These are phyloP conservation scores for Aspergillus oerlinghausenensis DNA, from an alignment of 2,329 filamentous ascomycete species.

Conservation along the genomic window DNA sequence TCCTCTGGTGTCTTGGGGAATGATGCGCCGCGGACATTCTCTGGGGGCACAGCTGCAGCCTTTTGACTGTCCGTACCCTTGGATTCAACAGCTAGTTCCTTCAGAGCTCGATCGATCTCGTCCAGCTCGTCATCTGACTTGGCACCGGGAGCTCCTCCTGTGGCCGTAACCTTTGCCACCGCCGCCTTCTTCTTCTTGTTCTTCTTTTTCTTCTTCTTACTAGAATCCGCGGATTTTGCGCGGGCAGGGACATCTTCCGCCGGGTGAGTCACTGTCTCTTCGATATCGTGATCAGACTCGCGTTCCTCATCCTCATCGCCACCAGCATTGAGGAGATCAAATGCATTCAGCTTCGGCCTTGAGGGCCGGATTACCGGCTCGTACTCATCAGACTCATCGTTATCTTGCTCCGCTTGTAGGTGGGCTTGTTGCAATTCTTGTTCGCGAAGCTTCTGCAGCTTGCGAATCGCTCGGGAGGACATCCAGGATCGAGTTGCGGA, in stretches of 20 bases:
- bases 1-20: conserved; percentile 43
- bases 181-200: conserved; percentile 61
- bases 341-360: conserved; percentile 48
- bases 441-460: conserved; percentile 59
- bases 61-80: conserved; percentile 15
- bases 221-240: conserved; percentile 15
- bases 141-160: conserved; percentile 12
- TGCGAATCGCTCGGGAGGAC: conserved; percentile 63
- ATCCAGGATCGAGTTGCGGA: conserved; percentile 35
- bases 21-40: conserved; percentile 29
- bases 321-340: conserved; percentile 49
- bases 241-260: conserved; percentile 17
- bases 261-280: conserved; percentile 12
- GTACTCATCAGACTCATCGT: conserved; percentile 38
- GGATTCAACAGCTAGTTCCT: conserved; percentile 50
- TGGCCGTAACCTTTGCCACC: conserved; percentile 33
- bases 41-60: conserved; percentile 26
- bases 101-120: conserved; percentile 63
- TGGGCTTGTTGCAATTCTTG: conserved; percentile 48
- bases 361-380: conserved; percentile 29
- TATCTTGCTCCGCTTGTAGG: conserved; percentile 33
- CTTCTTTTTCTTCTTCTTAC: conserved; percentile 46
- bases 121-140: conserved; percentile 44
- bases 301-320: conserved; percentile 37
- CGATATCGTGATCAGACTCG: conserved; percentile 23